These are phyloP conservation scores for Kokia cookei DNA, from an alignment of 441 rosid genomes.

Conservation along the genomic window DNA sequence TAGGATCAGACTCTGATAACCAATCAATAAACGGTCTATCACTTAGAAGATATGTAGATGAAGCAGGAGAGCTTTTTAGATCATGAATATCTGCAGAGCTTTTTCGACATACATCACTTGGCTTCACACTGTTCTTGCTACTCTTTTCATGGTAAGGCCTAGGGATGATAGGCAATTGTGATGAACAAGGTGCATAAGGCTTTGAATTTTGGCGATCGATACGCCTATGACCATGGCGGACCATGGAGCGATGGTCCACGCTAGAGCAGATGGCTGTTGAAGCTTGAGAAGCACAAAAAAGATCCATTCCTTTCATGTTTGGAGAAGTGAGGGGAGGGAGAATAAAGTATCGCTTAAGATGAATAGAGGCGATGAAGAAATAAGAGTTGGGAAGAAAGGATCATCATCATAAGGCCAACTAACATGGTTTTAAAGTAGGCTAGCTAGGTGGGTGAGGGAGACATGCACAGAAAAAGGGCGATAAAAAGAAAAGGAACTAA, in stretches of 20 bases:
- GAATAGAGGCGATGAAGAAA: background rate
- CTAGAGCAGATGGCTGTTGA: conserved; percentile 72
- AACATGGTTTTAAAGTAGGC: conserved; percentile 15
- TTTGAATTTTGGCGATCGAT: conserved; percentile 22
- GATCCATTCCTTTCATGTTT: conserved; percentile 58
- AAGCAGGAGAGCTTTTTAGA: conserved; percentile 23
- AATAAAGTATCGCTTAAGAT: background rate
- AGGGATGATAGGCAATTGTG: conserved; percentile 49
- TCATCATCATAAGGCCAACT: conserved; percentile 11
- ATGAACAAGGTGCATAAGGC: conserved; percentile 39
- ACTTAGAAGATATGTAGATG: conserved; percentile 54
- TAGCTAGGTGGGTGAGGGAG: background rate
- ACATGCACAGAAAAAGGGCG: background rate
- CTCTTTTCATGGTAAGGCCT: conserved; percentile 20
- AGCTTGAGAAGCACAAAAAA: conserved; percentile 79
- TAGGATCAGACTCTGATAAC: conserved; percentile 35
- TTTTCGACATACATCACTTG: conserved; percentile 34
- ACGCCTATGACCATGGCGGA: conserved; percentile 38
- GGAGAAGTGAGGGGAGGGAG: background rate
- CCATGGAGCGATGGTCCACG: conserved; percentile 33
- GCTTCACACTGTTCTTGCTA: conserved; percentile 22
- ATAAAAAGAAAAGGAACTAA: background rate
- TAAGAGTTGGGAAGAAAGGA: background rate
- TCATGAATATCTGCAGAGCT: conserved; percentile 55
- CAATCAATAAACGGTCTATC: conserved; percentile 43